A percentile compares a stretch with the other conserved stretches of the same genome.
Conservation (phyloP, 2,329 filamentous ascomycete species). For the Grosmannia serpens region DNA sequence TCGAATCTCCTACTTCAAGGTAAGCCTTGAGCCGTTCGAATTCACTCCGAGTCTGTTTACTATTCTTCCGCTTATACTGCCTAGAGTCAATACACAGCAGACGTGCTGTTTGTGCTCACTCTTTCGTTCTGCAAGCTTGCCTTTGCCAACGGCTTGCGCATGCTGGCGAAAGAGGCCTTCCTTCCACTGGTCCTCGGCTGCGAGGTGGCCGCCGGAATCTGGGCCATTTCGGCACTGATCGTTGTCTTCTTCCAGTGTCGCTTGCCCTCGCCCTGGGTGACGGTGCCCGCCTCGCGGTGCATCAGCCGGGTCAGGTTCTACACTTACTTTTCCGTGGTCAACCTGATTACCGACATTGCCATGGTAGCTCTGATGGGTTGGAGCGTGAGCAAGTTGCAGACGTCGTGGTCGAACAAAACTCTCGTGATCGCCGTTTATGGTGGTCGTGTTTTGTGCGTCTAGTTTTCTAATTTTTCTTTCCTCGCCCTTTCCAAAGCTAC, state of each 20-base stretch:
- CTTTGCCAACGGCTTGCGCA: neutral
- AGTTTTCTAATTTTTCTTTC: neutral
- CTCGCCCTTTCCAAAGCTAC: neutral
- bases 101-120: neutral
- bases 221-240: neutral
- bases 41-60: too few species aligned
- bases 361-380: neutral
- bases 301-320: neutral
- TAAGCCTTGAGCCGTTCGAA: neutral
- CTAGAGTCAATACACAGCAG: conserved; percentile 3
- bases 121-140: neutral
- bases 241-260: conserved; percentile 3
- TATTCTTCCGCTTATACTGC: neutral
- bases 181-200: neutral
- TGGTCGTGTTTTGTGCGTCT: neutral
- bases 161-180: neutral
- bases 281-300: neutral
- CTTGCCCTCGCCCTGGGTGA: neutral
- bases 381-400: conserved; percentile 1
- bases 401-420: neutral
- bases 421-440: neutral
- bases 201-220: neutral
- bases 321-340: conserved; percentile 2
- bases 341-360: neutral
- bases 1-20: neutral